Evolutionary conservation across 768 basidiomycete genomes (phyloP).

Genomic region (Trametes cinnabarina): DNA sequence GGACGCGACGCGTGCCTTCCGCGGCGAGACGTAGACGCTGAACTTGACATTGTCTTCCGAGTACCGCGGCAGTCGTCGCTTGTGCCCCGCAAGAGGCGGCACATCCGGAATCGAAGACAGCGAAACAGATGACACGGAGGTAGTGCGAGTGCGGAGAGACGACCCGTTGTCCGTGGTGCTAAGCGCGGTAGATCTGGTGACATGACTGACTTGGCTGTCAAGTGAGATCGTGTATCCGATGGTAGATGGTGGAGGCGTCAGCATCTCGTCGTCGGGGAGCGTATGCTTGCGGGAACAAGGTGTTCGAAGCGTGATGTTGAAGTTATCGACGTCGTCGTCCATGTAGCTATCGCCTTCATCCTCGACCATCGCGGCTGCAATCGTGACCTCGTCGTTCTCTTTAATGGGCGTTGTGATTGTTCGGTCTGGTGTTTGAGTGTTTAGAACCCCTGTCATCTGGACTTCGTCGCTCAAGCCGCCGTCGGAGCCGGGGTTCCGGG

Average conservation of each 20-base stretch:
- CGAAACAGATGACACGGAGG: constrained; percentile 23
- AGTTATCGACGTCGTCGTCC: constrained; percentile 52
- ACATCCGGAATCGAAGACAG: constrained; percentile 20
- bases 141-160: constrained; percentile 29
- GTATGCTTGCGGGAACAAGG: constrained; percentile 34
- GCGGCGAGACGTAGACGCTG: constrained; percentile 6
- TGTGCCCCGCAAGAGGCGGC: constrained; percentile 25
- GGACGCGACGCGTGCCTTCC: constrained; percentile 4
- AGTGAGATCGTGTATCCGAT: constrained; percentile 29
- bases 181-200: constrained; percentile 26
- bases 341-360: constrained; percentile 26
- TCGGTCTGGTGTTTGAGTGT: constrained; percentile 17
- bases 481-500: constrained; percentile 55
- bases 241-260: constrained; percentile 8
- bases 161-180: constrained; percentile 33
- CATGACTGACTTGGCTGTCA: constrained; percentile 22
- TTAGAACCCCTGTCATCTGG: constrained; percentile 41
- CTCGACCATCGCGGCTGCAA: constrained; percentile 5
- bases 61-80: constrained; percentile 25
- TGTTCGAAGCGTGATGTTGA: constrained; percentile 65
- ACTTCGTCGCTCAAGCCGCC: constrained; percentile 59
- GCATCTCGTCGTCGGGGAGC: constrained; percentile 14
- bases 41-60: constrained; percentile 12
- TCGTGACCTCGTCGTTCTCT: neutral
- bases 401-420: constrained; percentile 26